Conservation (phyloP, 1,284 basidiomycete genomes). For the Fomitopsis palustris region DNA sequence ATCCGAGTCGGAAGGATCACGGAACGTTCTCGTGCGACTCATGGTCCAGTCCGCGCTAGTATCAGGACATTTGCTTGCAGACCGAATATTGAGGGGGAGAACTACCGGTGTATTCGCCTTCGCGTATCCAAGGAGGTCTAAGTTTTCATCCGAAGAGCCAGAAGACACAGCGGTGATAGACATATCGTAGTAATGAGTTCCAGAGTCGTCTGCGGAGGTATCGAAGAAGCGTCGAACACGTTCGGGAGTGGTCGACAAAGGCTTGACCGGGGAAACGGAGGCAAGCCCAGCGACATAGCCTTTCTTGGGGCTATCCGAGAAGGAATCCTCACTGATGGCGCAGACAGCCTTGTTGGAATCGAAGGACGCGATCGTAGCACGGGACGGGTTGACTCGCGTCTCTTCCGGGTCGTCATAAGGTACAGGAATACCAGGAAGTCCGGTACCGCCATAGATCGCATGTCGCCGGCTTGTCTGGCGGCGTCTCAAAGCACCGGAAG, state of each 20-base stretch:
- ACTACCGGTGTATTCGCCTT: neutral
- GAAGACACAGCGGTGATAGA: neutral
- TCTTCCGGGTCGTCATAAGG: neutral
- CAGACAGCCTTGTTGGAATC: neutral
- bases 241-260: neutral
- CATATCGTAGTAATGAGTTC: neutral
- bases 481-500: neutral
- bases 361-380: neutral
- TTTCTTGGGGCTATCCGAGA: neutral
- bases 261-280: neutral
- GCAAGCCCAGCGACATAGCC: neutral
- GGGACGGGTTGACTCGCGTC: neutral
- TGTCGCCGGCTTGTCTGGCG: conserved; percentile 2
- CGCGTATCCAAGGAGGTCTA: neutral
- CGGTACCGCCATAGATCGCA: conserved; percentile 4
- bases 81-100: neutral
- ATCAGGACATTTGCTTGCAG: too few species aligned
- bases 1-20: neutral
- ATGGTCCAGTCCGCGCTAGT: neutral
- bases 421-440: neutral
- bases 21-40: too few species aligned
- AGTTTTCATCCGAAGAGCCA: neutral
- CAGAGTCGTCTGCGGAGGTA: neutral
- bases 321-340: neutral
- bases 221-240: neutral